phyloP scores from a whole-genome alignment of 2,329 filamentous ascomycete genomes.

The Emmonsia crescens region DNA sequence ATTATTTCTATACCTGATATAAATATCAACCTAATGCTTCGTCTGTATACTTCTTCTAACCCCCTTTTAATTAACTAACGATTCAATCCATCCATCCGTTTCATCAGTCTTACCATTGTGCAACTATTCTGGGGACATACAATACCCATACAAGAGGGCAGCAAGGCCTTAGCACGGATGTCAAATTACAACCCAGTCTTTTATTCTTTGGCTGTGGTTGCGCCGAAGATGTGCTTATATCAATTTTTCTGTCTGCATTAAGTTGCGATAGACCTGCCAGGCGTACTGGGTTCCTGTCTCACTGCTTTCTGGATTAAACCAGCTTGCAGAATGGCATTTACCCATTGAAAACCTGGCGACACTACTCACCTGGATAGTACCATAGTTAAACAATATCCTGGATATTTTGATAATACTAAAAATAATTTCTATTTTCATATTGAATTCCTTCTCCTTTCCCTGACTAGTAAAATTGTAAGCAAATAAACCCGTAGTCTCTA shows the following conservation, averaged over 20 bases:
- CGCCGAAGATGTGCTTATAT: conserved; percentile 99
- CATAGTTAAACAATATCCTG: background rate
- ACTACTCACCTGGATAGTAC: conserved; percentile 11
- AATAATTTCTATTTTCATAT: background rate
- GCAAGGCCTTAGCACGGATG: conserved; percentile 73
- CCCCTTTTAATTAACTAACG: background rate
- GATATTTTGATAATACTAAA: background rate
- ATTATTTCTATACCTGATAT: conserved; percentile 5
- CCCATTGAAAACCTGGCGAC: conserved; percentile 37
- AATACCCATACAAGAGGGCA: background rate
- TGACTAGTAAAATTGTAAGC: too few relatives aligned
- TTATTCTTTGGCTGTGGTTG: conserved; percentile 72
- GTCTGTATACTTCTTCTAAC: background rate
- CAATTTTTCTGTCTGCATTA: conserved; percentile 12
- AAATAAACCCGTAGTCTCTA: too few relatives aligned
- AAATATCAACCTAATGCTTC: conserved; percentile 6
- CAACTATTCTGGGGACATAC: background rate
- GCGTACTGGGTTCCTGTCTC: conserved; percentile 37
- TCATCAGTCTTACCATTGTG: background rate
- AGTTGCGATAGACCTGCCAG: conserved; percentile 22
- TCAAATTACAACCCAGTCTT: conserved; percentile 94
- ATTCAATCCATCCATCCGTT: background rate
- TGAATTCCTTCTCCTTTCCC: background rate
- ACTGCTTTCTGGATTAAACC: conserved; percentile 17
- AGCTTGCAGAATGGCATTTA: conserved; percentile 25